Evolutionary conservation across 805 yeast genomes (phyloP).

Genomic region (Maudiozyma pseudohumilis): DNA sequence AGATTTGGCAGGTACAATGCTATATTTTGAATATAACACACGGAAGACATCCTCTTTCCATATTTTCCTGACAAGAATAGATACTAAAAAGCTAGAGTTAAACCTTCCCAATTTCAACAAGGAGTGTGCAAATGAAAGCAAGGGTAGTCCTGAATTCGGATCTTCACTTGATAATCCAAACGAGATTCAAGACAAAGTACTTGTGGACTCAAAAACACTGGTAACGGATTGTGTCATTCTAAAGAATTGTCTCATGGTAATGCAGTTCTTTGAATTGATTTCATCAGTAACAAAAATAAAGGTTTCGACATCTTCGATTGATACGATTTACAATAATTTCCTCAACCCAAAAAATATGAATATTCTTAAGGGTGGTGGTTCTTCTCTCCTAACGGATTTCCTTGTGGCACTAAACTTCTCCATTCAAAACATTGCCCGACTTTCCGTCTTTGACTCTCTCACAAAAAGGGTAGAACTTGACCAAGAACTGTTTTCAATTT

Average conservation of each 20-base stretch:
- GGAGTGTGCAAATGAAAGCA: background rate
- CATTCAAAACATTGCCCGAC: slow-evolving; percentile 23
- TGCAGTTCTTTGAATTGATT: slow-evolving; percentile 19
- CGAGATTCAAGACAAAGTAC: background rate
- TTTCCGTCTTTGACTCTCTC: slow-evolving; percentile 13
- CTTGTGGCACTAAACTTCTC: slow-evolving; percentile 26
- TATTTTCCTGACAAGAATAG: slow-evolving; percentile 23
- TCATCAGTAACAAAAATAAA: slow-evolving; percentile 18
- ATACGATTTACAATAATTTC: slow-evolving; percentile 16
- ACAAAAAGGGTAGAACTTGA: slow-evolving; percentile 13
- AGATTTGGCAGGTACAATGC: slow-evolving; percentile 17
- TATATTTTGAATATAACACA: slow-evolving; percentile 24
- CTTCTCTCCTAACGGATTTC: slow-evolving; percentile 22
- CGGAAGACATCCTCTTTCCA: slow-evolving; percentile 15
- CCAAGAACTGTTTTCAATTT: slow-evolving; percentile 17
- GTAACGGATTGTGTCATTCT: slow-evolving; percentile 18
- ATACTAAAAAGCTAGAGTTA: slow-evolving; percentile 21
- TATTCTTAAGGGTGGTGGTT: slow-evolving; percentile 22
- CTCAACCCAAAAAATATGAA: slow-evolving; percentile 16
- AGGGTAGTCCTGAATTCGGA: too few relatives aligned
- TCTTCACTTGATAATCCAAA: background rate
- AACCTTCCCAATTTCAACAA: slow-evolving; percentile 9
- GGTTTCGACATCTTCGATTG: slow-evolving; percentile 19
- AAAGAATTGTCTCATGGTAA: slow-evolving; percentile 25
- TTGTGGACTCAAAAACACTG: slow-evolving; percentile 5